Base-by-base conservation (phyloP, 2,329 filamentous ascomycete species). In the Aspergillus sp. region DNA sequence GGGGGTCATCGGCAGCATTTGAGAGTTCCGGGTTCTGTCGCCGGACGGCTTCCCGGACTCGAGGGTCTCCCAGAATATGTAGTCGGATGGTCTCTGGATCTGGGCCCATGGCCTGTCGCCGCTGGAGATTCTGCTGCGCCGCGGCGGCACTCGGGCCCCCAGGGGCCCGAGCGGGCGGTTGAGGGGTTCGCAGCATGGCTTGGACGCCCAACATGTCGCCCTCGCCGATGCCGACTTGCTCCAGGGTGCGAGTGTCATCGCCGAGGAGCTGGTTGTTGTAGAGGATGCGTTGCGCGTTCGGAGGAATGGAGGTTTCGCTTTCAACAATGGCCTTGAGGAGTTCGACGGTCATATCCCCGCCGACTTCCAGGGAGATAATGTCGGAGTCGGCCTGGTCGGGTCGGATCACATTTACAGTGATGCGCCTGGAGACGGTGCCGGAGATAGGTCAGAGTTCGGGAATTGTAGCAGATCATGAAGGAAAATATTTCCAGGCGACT, bases 181-280 rank as follows among this genome's bases (percentile, higher is more conserved):
- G 64, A n/a, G 64, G 62, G 31, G 58, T 58, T 29, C 66, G 67
- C 25, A 67, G 54, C 52, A 61, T 64, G 60, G 96, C 87, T 68
- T 96, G 88, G 61, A 97, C 82, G 25, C 89, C 91, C 59, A 99
- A 78, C 89, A 99, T 92, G 67, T 97, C 94, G 50, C 91, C 91
- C 74, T 97, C 90, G 45, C 80, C 83, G 63, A 99, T 88, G 40
- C 88, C 83, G 29, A 92, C 82, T 64, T 93, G 82, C 61, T 91
- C 84, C 67, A 99, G 82, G 3, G 91, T 96, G 71, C 91, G 88
- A 53, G 81, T 74, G 64, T 92, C 87, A 72, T 91, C 87, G 60
- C 78, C 81, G 50, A 99, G 84, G 40, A 92, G 83, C 59, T 85
- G 83, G 59, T 93, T 94, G 71, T 97, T 95, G 76, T 93, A 88